phyloP scores from a whole-genome alignment of 768 basidiomycete species.

The Xerocomellus intermedius region DNA sequence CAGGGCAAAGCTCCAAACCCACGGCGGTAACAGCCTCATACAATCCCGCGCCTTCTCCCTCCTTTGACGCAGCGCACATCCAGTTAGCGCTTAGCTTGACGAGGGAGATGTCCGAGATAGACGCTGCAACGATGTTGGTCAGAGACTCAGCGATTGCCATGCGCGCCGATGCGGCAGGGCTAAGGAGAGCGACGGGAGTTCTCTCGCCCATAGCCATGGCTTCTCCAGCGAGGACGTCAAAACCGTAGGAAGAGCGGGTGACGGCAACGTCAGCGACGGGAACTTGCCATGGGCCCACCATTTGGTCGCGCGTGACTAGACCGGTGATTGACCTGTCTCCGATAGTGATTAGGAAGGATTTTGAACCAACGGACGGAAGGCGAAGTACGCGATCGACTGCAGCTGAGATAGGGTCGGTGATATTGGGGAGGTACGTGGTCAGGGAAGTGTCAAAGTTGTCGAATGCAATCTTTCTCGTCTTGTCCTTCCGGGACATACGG shows the following conservation, averaged over 20 bases:
- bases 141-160: constrained; percentile 96
- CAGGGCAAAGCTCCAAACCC: constrained; percentile 92
- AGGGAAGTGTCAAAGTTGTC: constrained; percentile 72
- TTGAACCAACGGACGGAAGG: constrained; percentile 90
- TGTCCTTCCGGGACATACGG: constrained; percentile 78
- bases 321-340: constrained; percentile 95
- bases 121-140: constrained; percentile 85
- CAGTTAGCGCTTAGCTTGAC: constrained; percentile 99
- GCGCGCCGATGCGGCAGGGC: constrained; percentile 86
- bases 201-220: constrained; percentile 99
- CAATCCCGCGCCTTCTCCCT: constrained; percentile 84
- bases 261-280: constrained; percentile 97
- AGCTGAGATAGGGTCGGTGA: constrained; percentile 49
- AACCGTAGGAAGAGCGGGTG: constrained; percentile 92
- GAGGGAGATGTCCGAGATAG: constrained; percentile 60
- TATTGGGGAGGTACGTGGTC: constrained; percentile 56
- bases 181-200: constrained; percentile 86
- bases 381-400: constrained; percentile 82
- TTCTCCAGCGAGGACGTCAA: constrained; percentile 80
- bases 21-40: constrained; percentile 90
- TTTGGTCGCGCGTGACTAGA: constrained; percentile 93
- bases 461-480: constrained; percentile 40
- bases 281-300: constrained; percentile 99
- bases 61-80: constrained; percentile 95
- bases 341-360: constrained; percentile 97